Conservation (phyloP, 108 stramenopile species). For the Cyclostephanos tholiformis region DNA sequence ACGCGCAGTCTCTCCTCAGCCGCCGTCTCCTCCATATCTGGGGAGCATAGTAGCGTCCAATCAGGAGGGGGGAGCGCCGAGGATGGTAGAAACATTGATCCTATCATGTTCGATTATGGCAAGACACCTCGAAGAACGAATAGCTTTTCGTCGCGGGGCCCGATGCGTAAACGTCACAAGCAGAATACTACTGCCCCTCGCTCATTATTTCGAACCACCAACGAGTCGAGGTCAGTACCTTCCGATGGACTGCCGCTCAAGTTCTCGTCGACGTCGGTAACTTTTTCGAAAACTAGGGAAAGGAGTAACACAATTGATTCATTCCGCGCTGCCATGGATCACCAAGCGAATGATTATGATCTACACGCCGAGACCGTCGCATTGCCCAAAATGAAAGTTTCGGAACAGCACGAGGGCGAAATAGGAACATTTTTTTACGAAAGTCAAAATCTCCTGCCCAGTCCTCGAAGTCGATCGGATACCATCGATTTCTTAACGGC, state of each 20-base stretch:
- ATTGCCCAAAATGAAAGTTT: conserved; percentile 16
- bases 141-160: conserved; percentile 32
- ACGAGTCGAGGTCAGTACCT: background rate
- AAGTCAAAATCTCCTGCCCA: conserved; percentile 7
- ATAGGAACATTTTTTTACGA: background rate
- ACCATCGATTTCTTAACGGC: conserved; percentile 39
- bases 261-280: conserved; percentile 6
- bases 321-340: conserved; percentile 48
- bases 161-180: conserved; percentile 40
- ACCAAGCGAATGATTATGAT: conserved; percentile 12
- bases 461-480: conserved; percentile 26
- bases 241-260: conserved; percentile 8
- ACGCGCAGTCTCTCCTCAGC: conserved; percentile 45
- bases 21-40: background rate
- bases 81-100: background rate
- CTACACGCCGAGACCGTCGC: conserved; percentile 27
- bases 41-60: background rate
- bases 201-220: conserved; percentile 12
- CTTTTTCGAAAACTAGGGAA: conserved; percentile 5
- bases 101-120: conserved; percentile 25
- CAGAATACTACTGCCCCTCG: conserved; percentile 9
- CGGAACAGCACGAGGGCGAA: background rate
- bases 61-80: conserved; percentile 24
- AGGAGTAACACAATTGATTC: conserved; percentile 51
- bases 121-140: conserved; percentile 37